Evolutionary conservation across 2,329 filamentous ascomycete species (phyloP), one percentile per base, ranked within the genome.

Genomic region (Penicillium psychrosexuale): DNA sequence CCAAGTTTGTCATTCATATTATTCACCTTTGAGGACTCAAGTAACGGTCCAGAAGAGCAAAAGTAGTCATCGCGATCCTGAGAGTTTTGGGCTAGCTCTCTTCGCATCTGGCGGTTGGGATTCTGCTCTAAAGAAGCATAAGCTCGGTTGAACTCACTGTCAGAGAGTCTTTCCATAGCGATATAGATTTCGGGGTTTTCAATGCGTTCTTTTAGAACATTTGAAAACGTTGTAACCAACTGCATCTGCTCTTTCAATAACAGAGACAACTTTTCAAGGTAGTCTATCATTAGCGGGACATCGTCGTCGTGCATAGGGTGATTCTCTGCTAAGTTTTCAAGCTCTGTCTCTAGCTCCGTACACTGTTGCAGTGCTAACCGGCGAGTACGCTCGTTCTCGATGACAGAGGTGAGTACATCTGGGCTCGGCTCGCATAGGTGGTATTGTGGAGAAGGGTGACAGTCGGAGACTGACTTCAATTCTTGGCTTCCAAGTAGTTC

Each of bases 1-100:
- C 8, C 36, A 22, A 39, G 9, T 49, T 49, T 27, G 30, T 49
- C 36, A 49, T 40, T 39, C 24, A 49, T 28, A n/a, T 30, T 24
- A 39, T 49, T 24, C 27, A 17, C 11, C 33, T 39, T 40, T 49
- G 8, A 27, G 2, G 28, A 24, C 13, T 27, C 22, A 15, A 42
- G n/a, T 13, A 42, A 28, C 39, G 1, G 39, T 15, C n/a, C 39
- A 17, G 2, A 11, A 42, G 24, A 42, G 39, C 22, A 27, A 33
- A 9, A 36, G 36, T 9, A 19, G 36, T 37, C 17, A 9, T 2
- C n/a, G 9, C 2, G 36, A 9, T n/a, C 17, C n/a, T 17, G 6
- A 15, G 15, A 3, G n/a, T 37, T 3, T 17, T 19, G 9, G 12
- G n/a, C 36, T 17, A 12, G 36, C 24, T 42, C 8, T 22, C 28